A percentile compares a stretch with the other conserved stretches of the same genome.
These are phyloP conservation scores for Nemania sp. DNA, from an alignment of 2,329 filamentous ascomycete species.

Conservation along the genomic window DNA sequence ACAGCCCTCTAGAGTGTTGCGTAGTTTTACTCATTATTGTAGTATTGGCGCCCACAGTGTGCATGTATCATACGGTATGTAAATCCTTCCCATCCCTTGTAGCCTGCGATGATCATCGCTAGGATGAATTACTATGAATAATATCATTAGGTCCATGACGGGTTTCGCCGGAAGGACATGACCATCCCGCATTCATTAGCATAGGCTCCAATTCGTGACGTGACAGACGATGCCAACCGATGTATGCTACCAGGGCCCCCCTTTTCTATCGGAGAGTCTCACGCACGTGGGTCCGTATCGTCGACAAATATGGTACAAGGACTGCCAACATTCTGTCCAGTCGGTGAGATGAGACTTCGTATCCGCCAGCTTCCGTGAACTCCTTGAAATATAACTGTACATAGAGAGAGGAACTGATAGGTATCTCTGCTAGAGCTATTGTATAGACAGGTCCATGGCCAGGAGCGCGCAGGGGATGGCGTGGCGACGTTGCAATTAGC, in stretches of 20 bases:
- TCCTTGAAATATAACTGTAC: conserved; percentile 16
- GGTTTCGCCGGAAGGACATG: neutral
- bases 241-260: conserved; percentile 28
- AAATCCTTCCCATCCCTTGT: no score
- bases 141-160: neutral
- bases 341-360: conserved; percentile 29
- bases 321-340: conserved; percentile 19
- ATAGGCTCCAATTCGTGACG: conserved; percentile 30
- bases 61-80: no score
- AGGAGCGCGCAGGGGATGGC: neutral
- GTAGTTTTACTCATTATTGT: no score
- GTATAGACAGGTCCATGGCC: neutral
- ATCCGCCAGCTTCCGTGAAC: conserved; percentile 12
- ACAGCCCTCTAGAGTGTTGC: no score
- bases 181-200: conserved; percentile 8
- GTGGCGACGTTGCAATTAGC: conserved; percentile 8
- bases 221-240: conserved; percentile 32
- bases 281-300: conserved; percentile 14
- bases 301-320: conserved; percentile 33
- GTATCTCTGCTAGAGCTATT: conserved; percentile 5
- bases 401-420: conserved; percentile 1
- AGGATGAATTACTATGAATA: no score
- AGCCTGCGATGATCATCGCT: no score
- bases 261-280: conserved; percentile 24
- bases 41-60: no score